Percentiles rank a stretch among this genome's conserved stretches.
phyloP scores from a whole-genome alignment of 768 basidiomycete genomes.

The Porphyrellus cyaneotinctus region DNA sequence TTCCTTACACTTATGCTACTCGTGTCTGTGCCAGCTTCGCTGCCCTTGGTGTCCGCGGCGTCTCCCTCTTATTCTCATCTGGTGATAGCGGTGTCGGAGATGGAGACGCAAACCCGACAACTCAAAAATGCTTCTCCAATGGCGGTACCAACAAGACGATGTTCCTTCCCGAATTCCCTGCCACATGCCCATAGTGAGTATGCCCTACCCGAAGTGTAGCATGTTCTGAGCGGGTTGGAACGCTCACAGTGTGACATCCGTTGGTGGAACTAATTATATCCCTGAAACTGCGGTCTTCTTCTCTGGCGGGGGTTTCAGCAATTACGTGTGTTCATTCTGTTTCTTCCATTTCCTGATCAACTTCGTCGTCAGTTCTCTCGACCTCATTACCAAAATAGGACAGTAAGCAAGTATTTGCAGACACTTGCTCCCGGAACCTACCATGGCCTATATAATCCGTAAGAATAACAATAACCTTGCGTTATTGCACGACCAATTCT shows the following conservation, averaged over 20 bases:
- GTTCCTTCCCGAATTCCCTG: conserved; percentile 62
- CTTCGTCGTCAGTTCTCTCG: conserved; percentile 40
- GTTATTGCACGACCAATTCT: background rate
- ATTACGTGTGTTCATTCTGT: conserved; percentile 42
- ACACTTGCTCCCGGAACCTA: conserved; percentile 47
- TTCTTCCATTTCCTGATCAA: conserved; percentile 4
- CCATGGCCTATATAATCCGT: conserved; percentile 59
- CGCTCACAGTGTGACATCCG: conserved; percentile 55
- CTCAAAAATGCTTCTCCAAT: conserved; percentile 54
- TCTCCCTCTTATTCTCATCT: conserved; percentile 60
- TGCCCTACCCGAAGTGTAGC: too few species aligned
- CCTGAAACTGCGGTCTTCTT: conserved; percentile 59
- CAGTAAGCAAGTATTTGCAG: conserved; percentile 42
- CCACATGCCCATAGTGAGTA: conserved; percentile 52
- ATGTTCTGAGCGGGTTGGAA: background rate
- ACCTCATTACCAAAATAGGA: conserved; percentile 50
- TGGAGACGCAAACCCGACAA: conserved; percentile 47
- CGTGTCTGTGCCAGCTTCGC: conserved; percentile 60
- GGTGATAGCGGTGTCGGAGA: conserved; percentile 72
- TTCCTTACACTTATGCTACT: conserved; percentile 54
- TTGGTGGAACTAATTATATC: conserved; percentile 59
- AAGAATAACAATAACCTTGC: conserved; percentile 15
- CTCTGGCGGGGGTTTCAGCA: conserved; percentile 74
- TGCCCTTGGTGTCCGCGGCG: conserved; percentile 64
- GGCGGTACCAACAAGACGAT: conserved; percentile 48